Base-by-base conservation (phyloP, 2,329 filamentous ascomycete species). In the Colletotrichum tabaci region DNA sequence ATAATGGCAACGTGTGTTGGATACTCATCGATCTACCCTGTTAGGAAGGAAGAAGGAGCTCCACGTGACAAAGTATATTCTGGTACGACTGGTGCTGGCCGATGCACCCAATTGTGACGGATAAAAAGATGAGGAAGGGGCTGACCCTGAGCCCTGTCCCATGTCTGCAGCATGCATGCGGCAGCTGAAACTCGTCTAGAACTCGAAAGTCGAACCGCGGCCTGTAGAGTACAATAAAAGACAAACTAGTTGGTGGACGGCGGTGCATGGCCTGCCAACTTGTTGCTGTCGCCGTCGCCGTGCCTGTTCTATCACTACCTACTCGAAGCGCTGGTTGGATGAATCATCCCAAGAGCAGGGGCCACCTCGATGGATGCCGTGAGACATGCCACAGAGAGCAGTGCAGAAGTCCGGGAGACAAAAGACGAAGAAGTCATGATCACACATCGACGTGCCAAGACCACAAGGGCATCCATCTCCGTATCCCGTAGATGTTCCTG, bases 141-240 rank as follows among this genome's bases (percentile, higher is more conserved):
- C 49, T 52, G 55, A 42, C 53, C 13, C 26, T 38, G 38, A 38
- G 55, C 70, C 70, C 61, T 71, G 70, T 71, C 66, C 70, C 70
- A 71, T 71, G 61, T 40, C 13, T 66, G 66, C 66, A 71, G 66
- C 61, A 40, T 61, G 66, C 66, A 61, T 50, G 42, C 61, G 49
- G 40, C 55, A 72, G 49, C 53, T 72, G 70, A 72, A 72, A 72
- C 66, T 57, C 66, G 53, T 70, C 60, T 49, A 65, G 66, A 70
- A 72, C 70, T 71, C 42, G 58, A 40, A 21, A 21, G 16, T 50
- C 18, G 35, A 52, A 49, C 35, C 26, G 47, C 35, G 61, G 66
- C 30, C 40, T 49, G 30, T 44, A 30, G n/a, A 18, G 44, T 40
- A 30, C 26, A 30, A 30, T 30, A 55, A 56, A 63, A 61, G 49